Evolutionary conservation across 139 green algal species (phyloP).

Genomic region (Limnomonas spitsbergensis): DNA sequence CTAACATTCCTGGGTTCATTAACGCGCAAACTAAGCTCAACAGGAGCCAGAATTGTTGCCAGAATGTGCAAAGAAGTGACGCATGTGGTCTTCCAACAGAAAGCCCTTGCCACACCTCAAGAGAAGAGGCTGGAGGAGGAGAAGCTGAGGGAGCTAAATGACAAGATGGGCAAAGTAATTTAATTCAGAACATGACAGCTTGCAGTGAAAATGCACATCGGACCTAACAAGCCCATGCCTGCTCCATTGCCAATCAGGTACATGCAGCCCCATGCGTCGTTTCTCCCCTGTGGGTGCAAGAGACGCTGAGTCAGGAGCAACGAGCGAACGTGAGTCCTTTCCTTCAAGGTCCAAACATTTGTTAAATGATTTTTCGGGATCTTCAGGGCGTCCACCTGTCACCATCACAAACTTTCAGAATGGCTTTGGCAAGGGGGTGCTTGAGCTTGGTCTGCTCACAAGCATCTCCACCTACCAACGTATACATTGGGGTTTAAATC

Average conservation of each 20-base stretch:
- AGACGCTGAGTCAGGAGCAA: conserved; percentile 10
- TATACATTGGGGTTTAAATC: neutral
- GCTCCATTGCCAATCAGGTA: neutral
- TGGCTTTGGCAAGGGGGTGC: too few relatives aligned
- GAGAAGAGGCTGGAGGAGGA: conserved; percentile 27
- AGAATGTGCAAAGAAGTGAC: conserved; percentile 46
- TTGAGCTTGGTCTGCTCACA: neutral
- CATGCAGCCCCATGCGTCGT: conserved; percentile 26
- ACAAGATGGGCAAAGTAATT: conserved; percentile 27
- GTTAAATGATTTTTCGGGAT: neutral
- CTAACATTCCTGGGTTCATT: neutral
- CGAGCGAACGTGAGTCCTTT: conserved; percentile 25
- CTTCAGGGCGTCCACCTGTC: neutral
- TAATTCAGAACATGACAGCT: neutral
- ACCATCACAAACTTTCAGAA: too few relatives aligned
- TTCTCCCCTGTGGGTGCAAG: conserved; percentile 36
- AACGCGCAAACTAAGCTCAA: conserved; percentile 18
- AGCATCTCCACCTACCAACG: neutral
- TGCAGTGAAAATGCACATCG: neutral
- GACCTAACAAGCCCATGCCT: neutral
- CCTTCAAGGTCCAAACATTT: neutral
- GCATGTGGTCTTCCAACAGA: conserved; percentile 44
- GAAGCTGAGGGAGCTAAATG: conserved; percentile 31
- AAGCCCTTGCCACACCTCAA: conserved; percentile 11
- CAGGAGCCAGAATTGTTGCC: conserved; percentile 20